Evolutionary conservation across 1,284 basidiomycete species (phyloP), one percentile per base, ranked within the genome.

Genomic region (Boletus sp.): DNA sequence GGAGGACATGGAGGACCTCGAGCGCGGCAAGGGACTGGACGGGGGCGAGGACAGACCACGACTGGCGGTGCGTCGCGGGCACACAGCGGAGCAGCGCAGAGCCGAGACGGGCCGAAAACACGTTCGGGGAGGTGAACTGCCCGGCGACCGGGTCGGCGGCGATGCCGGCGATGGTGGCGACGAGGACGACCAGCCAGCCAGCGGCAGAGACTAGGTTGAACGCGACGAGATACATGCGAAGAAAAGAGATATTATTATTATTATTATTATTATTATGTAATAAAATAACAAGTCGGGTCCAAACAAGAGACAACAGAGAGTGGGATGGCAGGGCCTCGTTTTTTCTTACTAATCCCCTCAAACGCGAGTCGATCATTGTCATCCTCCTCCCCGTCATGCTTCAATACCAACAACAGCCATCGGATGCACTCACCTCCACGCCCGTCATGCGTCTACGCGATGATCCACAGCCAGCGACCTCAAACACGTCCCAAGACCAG

Each of bases 21-120:
- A 96, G 70, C 1, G 82, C 59, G 1, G 94, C 94, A 37, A 81
- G 78, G 20, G 78, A 89, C 72, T 97, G 94, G 4, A 94, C 88
- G 53, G 82, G 72, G 22, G 82, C 78, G 2, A 88, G 86, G 35
- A 73, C 68, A 7, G 68, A 55, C 38, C 91, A 91, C 1, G 92
- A 74, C 38, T 68, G 75, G 38, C 61, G 61, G 56, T 75, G 88
- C 2, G 77, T 75, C 20, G 77, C 80, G 20, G 68, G 72, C 2
- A 80, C 69, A 17, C 73, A 71, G 23, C 60, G 66, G 2, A 71
- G 69, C 4, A 79, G 57, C 4, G 56, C 52, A 1, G 67, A 55
- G 13, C 68, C 43, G 36, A 69, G 55, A 8, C 48, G 46, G 1
- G 66, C 22, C 4, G 22, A 56, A 29, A 65, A 38, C 12, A 60